Evolutionary conservation across 1,139 yeast genomes (phyloP).

Genomic region (Blastobotrys apis): DNA sequence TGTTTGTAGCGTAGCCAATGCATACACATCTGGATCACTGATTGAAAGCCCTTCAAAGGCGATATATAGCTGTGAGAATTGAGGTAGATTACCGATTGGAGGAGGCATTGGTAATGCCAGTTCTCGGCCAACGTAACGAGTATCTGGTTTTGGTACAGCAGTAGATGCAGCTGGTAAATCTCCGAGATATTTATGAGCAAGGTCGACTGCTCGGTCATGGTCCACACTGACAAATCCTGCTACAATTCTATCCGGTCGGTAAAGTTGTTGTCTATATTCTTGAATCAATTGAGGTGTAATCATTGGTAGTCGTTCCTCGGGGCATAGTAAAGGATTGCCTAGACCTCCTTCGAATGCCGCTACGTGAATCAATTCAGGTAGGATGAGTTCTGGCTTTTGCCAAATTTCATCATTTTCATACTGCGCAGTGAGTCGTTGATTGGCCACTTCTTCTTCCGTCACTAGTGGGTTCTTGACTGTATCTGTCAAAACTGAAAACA

Average conservation of each 20-base stretch:
- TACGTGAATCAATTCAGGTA: conserved; percentile 84
- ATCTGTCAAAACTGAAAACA: conserved; percentile 77
- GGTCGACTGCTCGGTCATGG: conserved; percentile 61
- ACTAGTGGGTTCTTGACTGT: conserved; percentile 70
- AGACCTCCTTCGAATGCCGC: conserved; percentile 77
- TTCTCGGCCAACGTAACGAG: conserved; percentile 15
- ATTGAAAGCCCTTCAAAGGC: conserved; percentile 88
- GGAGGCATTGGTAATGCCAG: conserved; percentile 19
- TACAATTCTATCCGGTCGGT: conserved; percentile 77
- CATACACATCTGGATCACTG: conserved; percentile 81
- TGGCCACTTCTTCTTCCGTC: conserved; percentile 65
- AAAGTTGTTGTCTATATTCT: conserved; percentile 63
- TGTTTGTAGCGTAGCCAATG: conserved; percentile 85
- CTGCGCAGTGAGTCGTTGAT: conserved; percentile 67
- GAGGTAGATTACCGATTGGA: conserved; percentile 70
- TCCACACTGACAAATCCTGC: conserved; percentile 86
- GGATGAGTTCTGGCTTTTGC: conserved; percentile 76
- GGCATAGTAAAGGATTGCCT: conserved; percentile 84
- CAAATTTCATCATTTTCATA: conserved; percentile 81
- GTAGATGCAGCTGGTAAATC: conserved; percentile 29
- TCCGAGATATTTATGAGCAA: conserved; percentile 62
- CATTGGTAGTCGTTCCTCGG: conserved; percentile 57
- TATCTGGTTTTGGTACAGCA: conserved; percentile 6
- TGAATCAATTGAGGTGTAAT: conserved; percentile 52
- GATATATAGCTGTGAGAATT: conserved; percentile 78